Evolutionary conservation across 2,329 filamentous ascomycete species (phyloP), one percentile per base, ranked within the genome.

Genomic region (Alternaria rosae): DNA sequence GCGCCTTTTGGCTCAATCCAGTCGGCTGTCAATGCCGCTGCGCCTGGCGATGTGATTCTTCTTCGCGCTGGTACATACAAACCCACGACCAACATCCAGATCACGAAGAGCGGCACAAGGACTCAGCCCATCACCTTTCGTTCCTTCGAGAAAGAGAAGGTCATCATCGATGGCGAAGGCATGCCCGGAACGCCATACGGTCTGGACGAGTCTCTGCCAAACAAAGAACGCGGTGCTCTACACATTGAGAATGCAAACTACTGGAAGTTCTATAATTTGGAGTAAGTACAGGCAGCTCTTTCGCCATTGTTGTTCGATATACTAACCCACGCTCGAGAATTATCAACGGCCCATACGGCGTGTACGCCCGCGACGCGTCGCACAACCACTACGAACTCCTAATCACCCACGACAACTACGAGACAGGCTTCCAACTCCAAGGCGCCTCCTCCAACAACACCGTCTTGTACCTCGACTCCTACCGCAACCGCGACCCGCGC

Each of bases 1-100:
- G 69, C 78, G 0, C 83, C 83, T 0, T 81, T 78, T 43, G 79
- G 77, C 6, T 84, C 82, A 0, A 84, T 85, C 21, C 83, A 85
- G 65, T 74, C 76, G 3, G 83, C 82, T 1, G 79, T 85, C 3
- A 70, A 84, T 64, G 78, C 74, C 17, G 83, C 83, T n/a, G 78
- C 73, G 5, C 81, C 83, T 23, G 83, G 83, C 9, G 82, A 84
- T 57, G 80, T 76, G 4, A 83, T 85, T 25, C 80, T 81, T 42
- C 73, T 85, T 2, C 80, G 81, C 6, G 80, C 73, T 4, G 81
- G 82, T 25, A 83, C 81, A 2, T 85, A 85, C 72, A 73, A 76
- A 56, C 82, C 81, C 0, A 81, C 79, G 0, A 78, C 77, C 35
- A 85, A 85, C 67, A 83, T 85, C 41, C 81, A 85, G 65, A 79